Evolutionary conservation across 768 basidiomycete genomes (phyloP).

Genomic region (Sistotremastrum niveocremeum): DNA sequence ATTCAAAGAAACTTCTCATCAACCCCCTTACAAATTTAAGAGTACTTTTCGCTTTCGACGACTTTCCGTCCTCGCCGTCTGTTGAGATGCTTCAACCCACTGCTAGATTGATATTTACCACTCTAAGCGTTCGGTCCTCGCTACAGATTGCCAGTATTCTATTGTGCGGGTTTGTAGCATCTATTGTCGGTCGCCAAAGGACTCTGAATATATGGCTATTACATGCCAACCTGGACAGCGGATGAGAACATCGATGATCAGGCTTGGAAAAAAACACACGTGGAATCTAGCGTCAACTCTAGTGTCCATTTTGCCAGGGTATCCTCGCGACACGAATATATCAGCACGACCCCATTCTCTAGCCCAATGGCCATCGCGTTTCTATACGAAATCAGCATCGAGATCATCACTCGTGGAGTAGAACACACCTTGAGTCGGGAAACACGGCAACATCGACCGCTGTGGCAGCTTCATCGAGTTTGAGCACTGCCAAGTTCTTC

Average conservation of each 20-base stretch:
- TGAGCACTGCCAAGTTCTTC: constrained; percentile 46
- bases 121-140: constrained; percentile 83
- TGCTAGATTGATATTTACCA: constrained; percentile 42
- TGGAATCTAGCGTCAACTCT: constrained; percentile 30
- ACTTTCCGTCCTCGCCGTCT: no score
- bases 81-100: no score
- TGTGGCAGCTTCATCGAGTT: constrained; percentile 65
- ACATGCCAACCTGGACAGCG: constrained; percentile 45
- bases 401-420: neutral
- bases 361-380: constrained; percentile 69
- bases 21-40: no score
- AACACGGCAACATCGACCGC: constrained; percentile 53
- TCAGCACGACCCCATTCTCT: constrained; percentile 63
- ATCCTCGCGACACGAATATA: constrained; percentile 33
- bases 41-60: no score
- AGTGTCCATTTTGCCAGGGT: constrained; percentile 32
- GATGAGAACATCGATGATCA: neutral
- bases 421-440: constrained; percentile 27
- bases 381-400: constrained; percentile 12
- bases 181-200: constrained; percentile 52
- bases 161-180: constrained; percentile 10
- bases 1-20: no score
- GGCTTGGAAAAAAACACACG: constrained; percentile 25
- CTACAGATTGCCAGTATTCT: constrained; percentile 72
- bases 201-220: constrained; percentile 67